Evolutionary conservation across 176 grass and related monocot species (phyloP).

Genomic region (Miscanthus lutarioriparius): DNA sequence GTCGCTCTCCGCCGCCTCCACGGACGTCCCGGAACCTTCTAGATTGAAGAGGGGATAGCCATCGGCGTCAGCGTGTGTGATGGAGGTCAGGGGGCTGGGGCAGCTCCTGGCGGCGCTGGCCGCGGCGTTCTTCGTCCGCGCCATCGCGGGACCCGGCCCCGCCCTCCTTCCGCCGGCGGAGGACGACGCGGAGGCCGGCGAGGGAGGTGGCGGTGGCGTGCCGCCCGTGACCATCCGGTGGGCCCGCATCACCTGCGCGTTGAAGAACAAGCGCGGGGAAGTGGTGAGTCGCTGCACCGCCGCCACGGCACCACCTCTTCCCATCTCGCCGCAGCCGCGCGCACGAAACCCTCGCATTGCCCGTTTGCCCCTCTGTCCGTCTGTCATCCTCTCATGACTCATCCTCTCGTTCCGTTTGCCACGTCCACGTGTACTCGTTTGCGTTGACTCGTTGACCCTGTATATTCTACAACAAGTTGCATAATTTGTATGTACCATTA

Average conservation of each 20-base stretch:
- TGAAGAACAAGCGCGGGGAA: slow-evolving; percentile 70
- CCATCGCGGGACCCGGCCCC: slow-evolving; percentile 58
- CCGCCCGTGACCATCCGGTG: slow-evolving; percentile 67
- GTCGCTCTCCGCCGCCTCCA: not conserved
- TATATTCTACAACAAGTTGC: not conserved
- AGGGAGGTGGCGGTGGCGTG: slow-evolving; percentile 26
- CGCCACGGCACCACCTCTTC: not conserved
- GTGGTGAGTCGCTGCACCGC: slow-evolving; percentile 37
- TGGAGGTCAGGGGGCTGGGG: slow-evolving; percentile 62
- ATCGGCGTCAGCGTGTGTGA: not conserved
- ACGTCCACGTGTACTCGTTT: not conserved
- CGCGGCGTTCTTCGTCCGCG: slow-evolving; percentile 69
- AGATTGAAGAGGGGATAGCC: not conserved
- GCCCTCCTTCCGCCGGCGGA: slow-evolving; percentile 46
- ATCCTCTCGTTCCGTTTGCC: not conserved
- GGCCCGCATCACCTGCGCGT: slow-evolving; percentile 70
- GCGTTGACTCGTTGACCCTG: slow-evolving; percentile 19
- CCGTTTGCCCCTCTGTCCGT: not conserved
- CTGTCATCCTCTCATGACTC: not conserved
- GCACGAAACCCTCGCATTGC: slow-evolving; percentile 11
- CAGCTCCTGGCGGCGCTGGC: slow-evolving; percentile 82
- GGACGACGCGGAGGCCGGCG: slow-evolving; percentile 40
- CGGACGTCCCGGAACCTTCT: slow-evolving; percentile 3
- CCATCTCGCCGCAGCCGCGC: not conserved
- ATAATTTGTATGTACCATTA: not conserved